phyloP scores from a whole-genome alignment of 306 rosid genomes.

The Vigna mungo region DNA sequence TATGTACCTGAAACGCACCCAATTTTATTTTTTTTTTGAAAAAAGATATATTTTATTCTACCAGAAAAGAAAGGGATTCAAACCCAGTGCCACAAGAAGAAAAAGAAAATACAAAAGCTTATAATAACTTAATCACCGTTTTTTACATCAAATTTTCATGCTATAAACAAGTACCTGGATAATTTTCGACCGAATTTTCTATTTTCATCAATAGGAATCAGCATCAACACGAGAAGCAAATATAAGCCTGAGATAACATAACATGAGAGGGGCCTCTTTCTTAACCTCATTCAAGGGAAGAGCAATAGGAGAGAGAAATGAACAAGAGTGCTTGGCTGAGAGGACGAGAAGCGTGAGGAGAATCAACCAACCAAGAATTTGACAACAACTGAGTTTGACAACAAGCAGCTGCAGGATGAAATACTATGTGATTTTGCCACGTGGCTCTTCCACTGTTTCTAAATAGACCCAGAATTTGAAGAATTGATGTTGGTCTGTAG shows the following conservation, averaged over 20 bases:
- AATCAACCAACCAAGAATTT: background rate
- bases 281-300: background rate
- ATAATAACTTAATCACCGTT: background rate
- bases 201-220: slow-evolving; percentile 68
- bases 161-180: slow-evolving; percentile 51
- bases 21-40: background rate
- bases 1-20: slow-evolving; percentile 68
- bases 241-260: slow-evolving; percentile 57
- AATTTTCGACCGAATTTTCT: slow-evolving; percentile 64
- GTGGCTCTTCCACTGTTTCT: background rate
- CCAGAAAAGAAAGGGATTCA: background rate
- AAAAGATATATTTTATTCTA: background rate
- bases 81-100: background rate
- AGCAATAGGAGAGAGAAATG: slow-evolving; percentile 30
- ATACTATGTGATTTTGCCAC: background rate
- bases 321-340: slow-evolving; percentile 67
- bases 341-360: slow-evolving; percentile 66
- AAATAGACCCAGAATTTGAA: background rate
- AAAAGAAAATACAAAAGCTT: background rate
- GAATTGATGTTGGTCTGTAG: background rate
- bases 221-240: slow-evolving; percentile 61
- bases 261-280: background rate
- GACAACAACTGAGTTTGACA: background rate
- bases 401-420: background rate
- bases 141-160: background rate